Base-by-base conservation (phyloP, 2,329 filamentous ascomycete genomes). In the Onygenales sp. region DNA sequence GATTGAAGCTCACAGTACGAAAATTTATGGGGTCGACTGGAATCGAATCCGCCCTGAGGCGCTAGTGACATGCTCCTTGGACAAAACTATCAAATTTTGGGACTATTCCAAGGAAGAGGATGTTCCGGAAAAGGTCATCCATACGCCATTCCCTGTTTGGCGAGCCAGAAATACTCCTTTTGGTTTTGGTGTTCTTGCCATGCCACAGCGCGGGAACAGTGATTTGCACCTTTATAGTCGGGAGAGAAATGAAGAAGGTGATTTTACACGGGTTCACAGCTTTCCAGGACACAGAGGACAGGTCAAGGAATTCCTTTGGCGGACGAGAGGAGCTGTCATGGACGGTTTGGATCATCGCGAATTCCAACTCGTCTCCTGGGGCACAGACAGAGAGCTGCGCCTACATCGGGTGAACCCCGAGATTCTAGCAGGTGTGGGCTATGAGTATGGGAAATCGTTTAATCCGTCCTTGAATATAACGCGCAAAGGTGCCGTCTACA, bases 1-100 rank as follows among this genome's bases (percentile, higher is more conserved):
- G 13, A 94, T 96, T 57, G 84, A 85, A 64, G 92, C 91, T 0
- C 91, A 96, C 63, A 83, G 82, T 34, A 95, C 90, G 39, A 96
- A 95, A 70, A 95, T 96, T 55, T 96, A 96, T 65, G 92, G 92
- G 32, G 77, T 96, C 36, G 92, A 96, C 69, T 96, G 92, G 92
- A 94, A 94, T 65, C 82, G 92, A 50, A 86, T 85, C 10, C 78
- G 84, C 47, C 72, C 82, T 1, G 85, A 82, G 8, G 84, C 83
- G 37, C 76, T 96, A 49, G 83, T 89, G 5, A 96, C 91, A 2
- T 96, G 91, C 68, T 95, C 91, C 1, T 74, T 96, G 48, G 91
- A 96, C 65, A 89, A 86, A 66, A 94, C 86, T 42, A 92, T 96
- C 70, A 95, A 94, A 65, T 87, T 95, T 59, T 96, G 91, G 91